Percentiles rank a stretch among this genome's conserved stretches.
Conservation (phyloP, 2,329 filamentous ascomycete genomes). For the Penicillium brevicompactum region DNA sequence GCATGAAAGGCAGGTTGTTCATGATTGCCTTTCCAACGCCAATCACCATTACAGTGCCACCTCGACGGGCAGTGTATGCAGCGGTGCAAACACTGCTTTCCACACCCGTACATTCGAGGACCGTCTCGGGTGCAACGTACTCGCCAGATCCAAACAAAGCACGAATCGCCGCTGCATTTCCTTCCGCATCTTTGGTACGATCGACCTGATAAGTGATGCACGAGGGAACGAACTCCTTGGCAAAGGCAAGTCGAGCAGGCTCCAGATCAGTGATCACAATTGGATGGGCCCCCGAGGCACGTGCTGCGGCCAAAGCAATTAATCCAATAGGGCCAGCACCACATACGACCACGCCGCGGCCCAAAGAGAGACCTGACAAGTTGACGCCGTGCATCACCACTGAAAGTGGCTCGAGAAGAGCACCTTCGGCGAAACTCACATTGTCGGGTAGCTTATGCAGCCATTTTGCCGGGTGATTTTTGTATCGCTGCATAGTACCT, state of each 20-base stretch:
- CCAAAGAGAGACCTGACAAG: slow-evolving; percentile 56
- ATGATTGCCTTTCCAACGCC: slow-evolving; percentile 64
- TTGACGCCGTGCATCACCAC: slow-evolving; percentile 65
- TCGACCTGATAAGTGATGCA: slow-evolving; percentile 59
- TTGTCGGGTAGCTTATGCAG: slow-evolving; percentile 59
- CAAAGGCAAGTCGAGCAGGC: slow-evolving; percentile 57
- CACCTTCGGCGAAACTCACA: slow-evolving; percentile 60
- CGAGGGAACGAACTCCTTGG: slow-evolving; percentile 58
- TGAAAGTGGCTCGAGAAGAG: slow-evolving; percentile 65
- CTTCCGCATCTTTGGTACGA: slow-evolving; percentile 46
- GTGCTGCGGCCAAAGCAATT: slow-evolving; percentile 58
- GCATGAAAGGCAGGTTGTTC: slow-evolving; percentile 70
- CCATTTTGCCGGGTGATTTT: slow-evolving; percentile 63
- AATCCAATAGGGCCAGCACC: slow-evolving; percentile 67
- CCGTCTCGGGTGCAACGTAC: slow-evolving; percentile 59
- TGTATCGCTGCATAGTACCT: slow-evolving; percentile 64
- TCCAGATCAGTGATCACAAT: slow-evolving; percentile 67
- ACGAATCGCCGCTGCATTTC: slow-evolving; percentile 56
- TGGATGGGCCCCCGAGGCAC: slow-evolving; percentile 64
- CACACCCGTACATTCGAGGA: slow-evolving; percentile 68
- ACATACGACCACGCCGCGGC: slow-evolving; percentile 59
- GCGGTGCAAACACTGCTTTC: slow-evolving; percentile 65
- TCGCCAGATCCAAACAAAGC: slow-evolving; percentile 57
- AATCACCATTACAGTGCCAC: slow-evolving; percentile 65
- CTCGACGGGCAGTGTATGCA: slow-evolving; percentile 58